Conservation (phyloP, 1,139 yeast species). For the Candida sp. region DNA sequence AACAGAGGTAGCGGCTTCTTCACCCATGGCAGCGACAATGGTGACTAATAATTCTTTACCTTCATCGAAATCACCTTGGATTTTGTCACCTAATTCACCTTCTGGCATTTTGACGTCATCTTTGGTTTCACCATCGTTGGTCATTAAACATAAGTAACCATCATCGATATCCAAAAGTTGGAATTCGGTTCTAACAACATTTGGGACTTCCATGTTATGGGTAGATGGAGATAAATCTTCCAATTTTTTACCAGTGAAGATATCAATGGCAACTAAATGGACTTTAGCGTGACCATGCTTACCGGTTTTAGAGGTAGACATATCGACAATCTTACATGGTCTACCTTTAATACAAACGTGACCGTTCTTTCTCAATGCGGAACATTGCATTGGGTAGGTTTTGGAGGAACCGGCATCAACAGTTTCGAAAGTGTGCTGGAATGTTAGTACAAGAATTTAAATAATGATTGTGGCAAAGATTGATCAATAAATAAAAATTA, state of each 20-base stretch:
- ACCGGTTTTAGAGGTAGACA: constrained; percentile 99
- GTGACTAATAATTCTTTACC: constrained; percentile 98
- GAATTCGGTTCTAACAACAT: constrained; percentile 91
- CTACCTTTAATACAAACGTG: constrained; percentile 98
- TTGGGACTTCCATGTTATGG: constrained; percentile 99
- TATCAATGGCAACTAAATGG: constrained; percentile 98
- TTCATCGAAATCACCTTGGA: constrained; percentile 91
- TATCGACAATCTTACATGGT: constrained; percentile 99
- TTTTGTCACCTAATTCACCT: constrained; percentile 91
- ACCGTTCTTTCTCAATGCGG: constrained; percentile 99
- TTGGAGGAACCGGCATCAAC: constrained; percentile 99
- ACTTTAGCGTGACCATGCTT: constrained; percentile 99
- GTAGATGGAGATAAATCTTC: constrained; percentile 99
- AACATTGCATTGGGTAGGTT: constrained; percentile 99
- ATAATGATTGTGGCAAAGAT: too few species aligned
- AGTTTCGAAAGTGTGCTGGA: constrained; percentile 89
- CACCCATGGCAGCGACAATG: constrained; percentile 97
- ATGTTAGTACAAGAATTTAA: constrained; percentile 26
- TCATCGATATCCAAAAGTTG: constrained; percentile 98
- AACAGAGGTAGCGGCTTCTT: constrained; percentile 97
- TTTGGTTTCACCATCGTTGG: constrained; percentile 96
- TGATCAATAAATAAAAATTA: too few species aligned
- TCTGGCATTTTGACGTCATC: constrained; percentile 99
- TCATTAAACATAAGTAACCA: constrained; percentile 97
- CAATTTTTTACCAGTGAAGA: constrained; percentile 98